Evolutionary conservation across 2,329 filamentous ascomycete genomes (phyloP).

Genomic region (Neopestalotiopsis sp.): DNA sequence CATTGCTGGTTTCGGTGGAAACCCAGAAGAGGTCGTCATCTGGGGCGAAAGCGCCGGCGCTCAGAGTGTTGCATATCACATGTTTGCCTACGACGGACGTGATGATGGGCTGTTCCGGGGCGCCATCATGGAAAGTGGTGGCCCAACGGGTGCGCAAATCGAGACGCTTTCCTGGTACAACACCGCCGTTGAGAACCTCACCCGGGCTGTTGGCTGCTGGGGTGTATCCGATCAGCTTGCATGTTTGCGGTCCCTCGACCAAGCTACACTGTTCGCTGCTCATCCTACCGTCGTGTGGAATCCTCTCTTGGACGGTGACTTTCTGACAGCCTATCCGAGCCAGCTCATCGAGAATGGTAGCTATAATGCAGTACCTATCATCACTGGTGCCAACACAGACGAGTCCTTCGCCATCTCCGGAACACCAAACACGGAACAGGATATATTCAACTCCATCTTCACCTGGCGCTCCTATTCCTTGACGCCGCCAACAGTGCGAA

Average conservation of each 20-base stretch:
- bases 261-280: constrained; percentile 39
- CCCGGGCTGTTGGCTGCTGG: constrained; percentile 42
- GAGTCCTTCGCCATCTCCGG: constrained; percentile 49
- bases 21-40: constrained; percentile 51
- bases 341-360: constrained; percentile 47
- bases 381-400: constrained; percentile 56
- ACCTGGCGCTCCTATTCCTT: constrained; percentile 52
- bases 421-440: constrained; percentile 45
- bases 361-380: constrained; percentile 49
- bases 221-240: constrained; percentile 39
- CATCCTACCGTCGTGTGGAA: constrained; percentile 46
- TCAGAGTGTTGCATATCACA: constrained; percentile 50
- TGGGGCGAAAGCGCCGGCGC: constrained; percentile 54
- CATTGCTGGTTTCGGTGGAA: constrained; percentile 56
- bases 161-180: constrained; percentile 42
- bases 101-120: constrained; percentile 60
- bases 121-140: constrained; percentile 60
- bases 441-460: constrained; percentile 47
- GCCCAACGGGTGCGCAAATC: constrained; percentile 37
- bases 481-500: constrained; percentile 48
- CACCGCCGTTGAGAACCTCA: constrained; percentile 39
- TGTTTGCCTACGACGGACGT: constrained; percentile 60
- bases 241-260: constrained; percentile 42
- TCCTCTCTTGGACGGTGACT: constrained; percentile 52
- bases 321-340: constrained; percentile 53